Percentiles rank a stretch among this genome's conserved stretches.
Conservation (phyloP, 441 rosid genomes). For the Eutrema salsugineum region DNA sequence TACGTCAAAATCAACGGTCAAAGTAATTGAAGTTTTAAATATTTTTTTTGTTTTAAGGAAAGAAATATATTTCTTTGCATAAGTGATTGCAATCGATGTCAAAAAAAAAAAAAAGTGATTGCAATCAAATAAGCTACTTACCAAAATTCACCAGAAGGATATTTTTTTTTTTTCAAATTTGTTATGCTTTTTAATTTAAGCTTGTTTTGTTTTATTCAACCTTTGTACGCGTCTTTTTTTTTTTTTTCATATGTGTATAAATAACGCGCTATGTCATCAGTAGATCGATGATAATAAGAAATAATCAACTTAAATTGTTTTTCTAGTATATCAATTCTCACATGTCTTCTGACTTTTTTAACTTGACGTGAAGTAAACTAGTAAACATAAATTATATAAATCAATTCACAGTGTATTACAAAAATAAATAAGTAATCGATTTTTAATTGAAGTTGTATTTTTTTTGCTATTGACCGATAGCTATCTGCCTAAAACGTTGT, state of each 20-base stretch:
- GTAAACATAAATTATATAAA: not conserved
- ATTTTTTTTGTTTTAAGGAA: not conserved
- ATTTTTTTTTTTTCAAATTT: not conserved
- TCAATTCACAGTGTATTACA: not conserved
- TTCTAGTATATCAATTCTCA: not conserved
- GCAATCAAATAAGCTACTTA: not conserved
- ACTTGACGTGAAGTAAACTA: constrained; percentile 7
- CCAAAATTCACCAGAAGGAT: not conserved
- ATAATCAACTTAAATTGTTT: not conserved
- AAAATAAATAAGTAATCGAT: not conserved
- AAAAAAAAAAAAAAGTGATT: too few relatives aligned
- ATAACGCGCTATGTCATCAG: constrained; percentile 10
- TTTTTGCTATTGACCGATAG: too few relatives aligned
- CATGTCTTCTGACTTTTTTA: not conserved
- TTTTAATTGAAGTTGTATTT: too few relatives aligned
- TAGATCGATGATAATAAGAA: not conserved
- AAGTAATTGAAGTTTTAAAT: constrained; percentile 17
- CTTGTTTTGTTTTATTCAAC: not conserved
- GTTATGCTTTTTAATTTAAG: too few relatives aligned
- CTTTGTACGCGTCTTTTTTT: constrained; percentile 7
- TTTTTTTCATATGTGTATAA: too few relatives aligned
- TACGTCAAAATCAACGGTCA: constrained; percentile 18
- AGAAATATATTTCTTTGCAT: not conserved
- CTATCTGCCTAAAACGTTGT: not conserved
- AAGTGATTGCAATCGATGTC: not conserved